phyloP scores from a whole-genome alignment of 1,284 basidiomycete genomes.

The Trichosporon asahii region DNA sequence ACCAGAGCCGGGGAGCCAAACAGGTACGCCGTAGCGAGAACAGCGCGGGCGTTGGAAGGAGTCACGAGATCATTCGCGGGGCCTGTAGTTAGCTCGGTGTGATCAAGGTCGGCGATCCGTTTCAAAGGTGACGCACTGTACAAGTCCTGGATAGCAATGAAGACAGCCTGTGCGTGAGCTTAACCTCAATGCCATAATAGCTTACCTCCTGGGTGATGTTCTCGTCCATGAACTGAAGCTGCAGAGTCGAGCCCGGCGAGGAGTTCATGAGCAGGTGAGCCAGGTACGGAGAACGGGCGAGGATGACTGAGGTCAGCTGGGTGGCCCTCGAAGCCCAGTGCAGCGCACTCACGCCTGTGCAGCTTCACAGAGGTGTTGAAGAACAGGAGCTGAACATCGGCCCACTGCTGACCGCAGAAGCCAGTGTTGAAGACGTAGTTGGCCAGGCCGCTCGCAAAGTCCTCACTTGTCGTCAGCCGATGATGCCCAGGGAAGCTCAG shows the following conservation, averaged over 20 bases:
- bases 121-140: constrained; percentile 34
- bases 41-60: constrained; percentile 71
- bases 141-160: constrained; percentile 45
- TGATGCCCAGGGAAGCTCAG: not conserved
- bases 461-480: constrained; percentile 5
- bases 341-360: constrained; percentile 41
- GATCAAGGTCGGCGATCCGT: not conserved
- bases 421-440: constrained; percentile 41
- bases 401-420: constrained; percentile 41
- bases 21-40: constrained; percentile 74
- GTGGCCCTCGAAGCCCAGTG: too few species aligned
- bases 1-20: constrained; percentile 76
- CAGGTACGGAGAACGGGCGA: constrained; percentile 78
- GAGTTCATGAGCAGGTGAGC: constrained; percentile 67
- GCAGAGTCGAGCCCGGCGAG: constrained; percentile 65
- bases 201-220: constrained; percentile 76
- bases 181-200: constrained; percentile 14
- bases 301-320: constrained; percentile 60
- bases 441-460: constrained; percentile 18
- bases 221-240: constrained; percentile 69
- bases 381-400: constrained; percentile 43
- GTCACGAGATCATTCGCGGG: constrained; percentile 54
- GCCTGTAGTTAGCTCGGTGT: constrained; percentile 19
- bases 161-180: constrained; percentile 35
- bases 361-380: constrained; percentile 39